Percentiles rank a stretch among this genome's conserved stretches.
Conservation (phyloP, 2,329 filamentous ascomycete genomes). For the Fusarium lyarnte region DNA sequence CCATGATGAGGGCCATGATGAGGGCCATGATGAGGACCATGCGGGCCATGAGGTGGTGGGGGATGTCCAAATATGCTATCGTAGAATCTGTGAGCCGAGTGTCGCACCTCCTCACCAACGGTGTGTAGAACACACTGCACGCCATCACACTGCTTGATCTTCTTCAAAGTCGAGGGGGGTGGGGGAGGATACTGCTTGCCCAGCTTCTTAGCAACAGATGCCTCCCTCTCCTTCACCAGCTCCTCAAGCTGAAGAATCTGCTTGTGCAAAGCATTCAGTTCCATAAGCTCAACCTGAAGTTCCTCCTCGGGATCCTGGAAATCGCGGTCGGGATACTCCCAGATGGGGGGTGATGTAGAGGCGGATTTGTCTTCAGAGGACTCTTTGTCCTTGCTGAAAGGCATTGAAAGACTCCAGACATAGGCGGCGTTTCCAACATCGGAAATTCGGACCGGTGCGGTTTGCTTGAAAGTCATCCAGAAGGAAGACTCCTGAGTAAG, state of each 20-base stretch:
- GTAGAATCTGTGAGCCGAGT: slow-evolving; percentile 39
- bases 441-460: slow-evolving; percentile 53
- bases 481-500: slow-evolving; percentile 52
- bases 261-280: slow-evolving; percentile 55
- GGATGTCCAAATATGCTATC: slow-evolving; percentile 28
- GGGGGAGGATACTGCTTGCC: slow-evolving; percentile 38
- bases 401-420: slow-evolving; percentile 38
- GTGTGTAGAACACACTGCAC: slow-evolving; percentile 53
- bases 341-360: slow-evolving; percentile 6
- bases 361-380: slow-evolving; percentile 2
- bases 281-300: slow-evolving; percentile 55
- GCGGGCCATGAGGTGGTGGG: slow-evolving; percentile 23
- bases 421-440: slow-evolving; percentile 54
- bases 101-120: slow-evolving; percentile 52
- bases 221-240: slow-evolving; percentile 55
- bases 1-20: slow-evolving; percentile 37
- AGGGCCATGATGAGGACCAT: slow-evolving; percentile 26
- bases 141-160: slow-evolving; percentile 31
- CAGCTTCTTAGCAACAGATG: slow-evolving; percentile 50
- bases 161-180: slow-evolving; percentile 35
- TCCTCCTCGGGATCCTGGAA: slow-evolving; percentile 46
- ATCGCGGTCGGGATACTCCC: slow-evolving; percentile 17
- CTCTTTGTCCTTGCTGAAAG: slow-evolving; percentile 30
- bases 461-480: slow-evolving; percentile 58
- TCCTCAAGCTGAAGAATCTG: slow-evolving; percentile 54